Conservation (phyloP, 345 rosid genomes). For the Populus nigra region DNA sequence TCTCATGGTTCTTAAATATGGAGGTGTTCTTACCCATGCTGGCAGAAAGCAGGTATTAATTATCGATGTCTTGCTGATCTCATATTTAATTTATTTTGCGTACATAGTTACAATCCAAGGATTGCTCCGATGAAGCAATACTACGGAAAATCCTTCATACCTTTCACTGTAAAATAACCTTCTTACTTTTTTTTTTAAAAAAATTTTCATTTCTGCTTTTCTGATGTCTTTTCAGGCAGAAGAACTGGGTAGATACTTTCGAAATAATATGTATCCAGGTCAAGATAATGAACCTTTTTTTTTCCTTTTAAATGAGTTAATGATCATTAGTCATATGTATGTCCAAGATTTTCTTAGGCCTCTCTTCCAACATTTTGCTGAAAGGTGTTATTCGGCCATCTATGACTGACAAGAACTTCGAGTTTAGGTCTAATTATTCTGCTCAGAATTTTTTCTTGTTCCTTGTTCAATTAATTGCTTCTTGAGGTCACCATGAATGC, state of each 20-base stretch:
- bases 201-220: conserved; percentile 8
- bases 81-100: neutral
- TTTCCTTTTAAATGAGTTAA: neutral
- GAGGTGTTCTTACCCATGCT: conserved; percentile 99
- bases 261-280: conserved; percentile 99
- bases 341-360: neutral
- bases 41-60: conserved; percentile 89
- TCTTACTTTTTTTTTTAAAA: neutral
- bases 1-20: conserved; percentile 96
- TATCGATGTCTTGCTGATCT: conserved; percentile 5
- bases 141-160: neutral
- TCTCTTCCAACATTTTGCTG: neutral
- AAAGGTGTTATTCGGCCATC: neutral
- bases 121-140: neutral
- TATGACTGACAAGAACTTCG: neutral
- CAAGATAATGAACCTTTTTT: conserved; percentile 13
- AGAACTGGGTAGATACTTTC: conserved; percentile 95
- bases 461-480: neutral
- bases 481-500: neutral
- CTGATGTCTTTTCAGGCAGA: conserved; percentile 66
- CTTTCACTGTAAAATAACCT: neutral
- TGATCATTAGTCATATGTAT: neutral
- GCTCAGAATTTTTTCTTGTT: neutral
- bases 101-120: neutral
- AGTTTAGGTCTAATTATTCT: neutral